Evolutionary conservation across 257 asterid species (phyloP).

Genomic region (Osmanthus fragrans): DNA sequence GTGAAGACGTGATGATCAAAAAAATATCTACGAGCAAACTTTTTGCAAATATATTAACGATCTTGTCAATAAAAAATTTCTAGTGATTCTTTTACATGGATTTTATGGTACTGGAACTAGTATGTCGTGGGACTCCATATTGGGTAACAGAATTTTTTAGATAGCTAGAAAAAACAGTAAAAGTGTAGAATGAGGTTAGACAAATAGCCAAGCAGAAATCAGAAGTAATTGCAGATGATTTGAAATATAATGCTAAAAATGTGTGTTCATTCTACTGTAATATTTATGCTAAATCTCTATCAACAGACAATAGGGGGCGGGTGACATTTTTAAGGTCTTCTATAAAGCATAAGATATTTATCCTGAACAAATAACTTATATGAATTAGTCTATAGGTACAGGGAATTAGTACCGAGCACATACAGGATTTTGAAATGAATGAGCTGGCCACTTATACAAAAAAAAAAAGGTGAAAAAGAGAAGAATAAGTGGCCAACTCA

Average conservation of each 20-base stretch:
- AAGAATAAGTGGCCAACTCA: too few species aligned
- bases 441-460: too few species aligned
- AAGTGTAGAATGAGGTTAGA: too few species aligned
- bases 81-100: neutral
- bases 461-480: too few species aligned
- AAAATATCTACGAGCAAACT: too few species aligned
- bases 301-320: neutral
- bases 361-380: neutral
- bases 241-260: neutral
- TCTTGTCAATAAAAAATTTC: neutral
- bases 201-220: neutral
- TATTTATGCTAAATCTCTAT: neutral
- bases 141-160: too few species aligned
- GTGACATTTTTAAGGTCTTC: neutral
- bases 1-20: neutral
- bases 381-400: too few species aligned
- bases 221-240: neutral
- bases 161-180: too few species aligned
- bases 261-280: neutral
- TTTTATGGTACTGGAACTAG: neutral
- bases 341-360: too few species aligned
- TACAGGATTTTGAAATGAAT: too few species aligned
- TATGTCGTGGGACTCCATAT: too few species aligned
- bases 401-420: too few species aligned
- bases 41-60: neutral